These are phyloP conservation scores for Saturnispora saitoi DNA, from an alignment of 805 yeast species.

Conservation along the genomic window DNA sequence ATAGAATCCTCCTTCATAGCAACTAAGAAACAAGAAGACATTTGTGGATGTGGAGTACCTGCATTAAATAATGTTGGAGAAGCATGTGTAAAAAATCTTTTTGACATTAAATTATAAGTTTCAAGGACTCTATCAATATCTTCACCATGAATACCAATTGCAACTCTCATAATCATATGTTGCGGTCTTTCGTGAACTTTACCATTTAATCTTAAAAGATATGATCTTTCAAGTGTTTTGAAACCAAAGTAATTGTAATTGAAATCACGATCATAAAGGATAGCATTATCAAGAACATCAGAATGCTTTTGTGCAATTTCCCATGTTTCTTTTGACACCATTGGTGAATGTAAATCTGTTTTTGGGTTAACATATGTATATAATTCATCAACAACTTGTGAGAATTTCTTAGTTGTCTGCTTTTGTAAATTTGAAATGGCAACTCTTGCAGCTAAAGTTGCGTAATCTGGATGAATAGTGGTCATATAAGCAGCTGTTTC, in stretches of 20 bases:
- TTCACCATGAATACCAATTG: conserved; percentile 51
- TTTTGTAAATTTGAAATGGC: conserved; percentile 92
- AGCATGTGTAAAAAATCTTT: conserved; percentile 51
- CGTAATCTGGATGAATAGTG: conserved; percentile 96
- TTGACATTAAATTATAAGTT: conserved; percentile 52
- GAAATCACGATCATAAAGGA: conserved; percentile 63
- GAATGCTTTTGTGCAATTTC: conserved; percentile 55
- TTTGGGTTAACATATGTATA: conserved; percentile 76
- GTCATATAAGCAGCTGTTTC: conserved; percentile 98
- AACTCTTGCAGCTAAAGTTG: conserved; percentile 88
- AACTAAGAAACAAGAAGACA: conserved; percentile 56
- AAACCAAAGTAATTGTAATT: conserved; percentile 52
- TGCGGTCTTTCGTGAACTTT: conserved; percentile 56
- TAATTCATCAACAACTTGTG: conserved; percentile 65
- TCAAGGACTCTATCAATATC: conserved; percentile 46
- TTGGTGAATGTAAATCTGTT: conserved; percentile 55
- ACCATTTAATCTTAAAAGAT: conserved; percentile 45
- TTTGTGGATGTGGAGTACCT: conserved; percentile 51
- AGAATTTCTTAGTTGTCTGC: conserved; percentile 82
- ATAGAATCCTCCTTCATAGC: conserved; percentile 59
- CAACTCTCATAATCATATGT: conserved; percentile 53
- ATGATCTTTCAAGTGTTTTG: conserved; percentile 53
- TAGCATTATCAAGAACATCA: conserved; percentile 61
- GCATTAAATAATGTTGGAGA: conserved; percentile 57
- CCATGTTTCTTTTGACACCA: conserved; percentile 62